Percentiles rank a stretch among this genome's conserved stretches.
These are phyloP conservation scores for Fusarium cicatricum DNA, from an alignment of 2,329 filamentous ascomycete genomes.

Conservation along the genomic window DNA sequence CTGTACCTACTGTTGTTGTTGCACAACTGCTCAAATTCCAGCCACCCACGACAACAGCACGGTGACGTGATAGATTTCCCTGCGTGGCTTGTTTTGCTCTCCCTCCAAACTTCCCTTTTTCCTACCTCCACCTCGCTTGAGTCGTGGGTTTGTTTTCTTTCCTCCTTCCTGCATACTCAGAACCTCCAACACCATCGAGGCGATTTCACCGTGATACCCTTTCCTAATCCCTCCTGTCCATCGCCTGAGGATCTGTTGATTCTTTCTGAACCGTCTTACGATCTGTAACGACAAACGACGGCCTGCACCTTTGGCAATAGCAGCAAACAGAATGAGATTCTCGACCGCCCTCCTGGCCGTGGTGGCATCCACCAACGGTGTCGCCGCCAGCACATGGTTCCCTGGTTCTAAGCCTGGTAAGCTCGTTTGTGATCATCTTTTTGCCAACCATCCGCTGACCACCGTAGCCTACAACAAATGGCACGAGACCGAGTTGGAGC, in stretches of 20 bases:
- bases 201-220: slow-evolving; percentile 12
- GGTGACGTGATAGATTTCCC: slow-evolving; percentile 43
- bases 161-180: slow-evolving; percentile 10
- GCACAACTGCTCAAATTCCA: slow-evolving; percentile 29
- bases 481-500: slow-evolving; percentile 97
- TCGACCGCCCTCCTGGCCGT: slow-evolving; percentile 74
- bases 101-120: slow-evolving; percentile 13
- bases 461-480: slow-evolving; percentile 94
- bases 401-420: slow-evolving; percentile 76
- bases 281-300: no score
- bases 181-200: slow-evolving; percentile 5
- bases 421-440: slow-evolving; percentile 41
- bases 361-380: slow-evolving; percentile 74
- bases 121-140: slow-evolving; percentile 11
- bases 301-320: neutral
- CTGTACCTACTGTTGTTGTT: slow-evolving; percentile 16
- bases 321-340: slow-evolving; percentile 74
- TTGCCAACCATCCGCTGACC: slow-evolving; percentile 1
- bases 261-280: neutral
- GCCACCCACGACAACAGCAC: slow-evolving; percentile 33
- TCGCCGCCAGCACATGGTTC: slow-evolving; percentile 83
- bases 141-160: slow-evolving; percentile 16
- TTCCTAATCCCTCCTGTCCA: neutral
- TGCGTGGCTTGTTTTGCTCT: slow-evolving; percentile 25
- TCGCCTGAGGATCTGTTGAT: slow-evolving; percentile 3